These are phyloP conservation scores for Clavulina sp. DNA, from an alignment of 768 basidiomycete genomes.

Conservation along the genomic window DNA sequence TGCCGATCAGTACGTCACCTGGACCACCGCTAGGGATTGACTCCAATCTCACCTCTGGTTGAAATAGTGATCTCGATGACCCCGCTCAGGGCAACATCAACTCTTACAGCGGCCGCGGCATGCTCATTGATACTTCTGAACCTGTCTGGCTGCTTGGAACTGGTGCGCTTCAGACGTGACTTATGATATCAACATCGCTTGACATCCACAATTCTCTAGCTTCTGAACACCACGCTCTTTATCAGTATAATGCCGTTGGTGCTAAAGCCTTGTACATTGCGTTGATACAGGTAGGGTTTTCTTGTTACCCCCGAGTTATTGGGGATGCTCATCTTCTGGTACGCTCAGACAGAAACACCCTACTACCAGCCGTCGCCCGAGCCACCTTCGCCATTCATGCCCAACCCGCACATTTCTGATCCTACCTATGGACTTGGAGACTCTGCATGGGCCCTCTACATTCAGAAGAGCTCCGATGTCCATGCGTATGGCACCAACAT, in stretches of 20 bases:
- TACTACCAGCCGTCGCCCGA: conserved; percentile 18
- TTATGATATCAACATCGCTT: neutral
- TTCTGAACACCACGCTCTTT: conserved; percentile 27
- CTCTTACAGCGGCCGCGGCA: conserved; percentile 50
- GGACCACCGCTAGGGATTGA: too few species aligned
- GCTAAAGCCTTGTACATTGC: conserved; percentile 55
- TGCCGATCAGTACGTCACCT: conserved; percentile 69
- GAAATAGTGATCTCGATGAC: conserved; percentile 50
- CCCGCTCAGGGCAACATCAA: conserved; percentile 30
- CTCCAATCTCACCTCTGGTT: too few species aligned
- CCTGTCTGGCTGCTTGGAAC: conserved; percentile 77
- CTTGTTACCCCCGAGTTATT: too few species aligned
- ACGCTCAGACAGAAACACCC: too few species aligned
- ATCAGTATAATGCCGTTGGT: conserved; percentile 47
- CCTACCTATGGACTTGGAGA: conserved; percentile 28
- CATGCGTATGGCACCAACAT: conserved; percentile 50
- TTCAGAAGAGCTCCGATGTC: conserved; percentile 36
- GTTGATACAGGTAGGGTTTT: conserved; percentile 53
- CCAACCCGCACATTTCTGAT: conserved; percentile 31
- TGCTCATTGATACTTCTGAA: conserved; percentile 57
- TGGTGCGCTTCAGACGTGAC: conserved; percentile 10
- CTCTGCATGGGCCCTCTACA: conserved; percentile 39
- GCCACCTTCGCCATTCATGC: conserved; percentile 37
- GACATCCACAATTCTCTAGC: neutral
- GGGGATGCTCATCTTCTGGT: too few species aligned